phyloP scores from a whole-genome alignment of 352 stramenopile genomes.

The Achlya hypogyna region DNA sequence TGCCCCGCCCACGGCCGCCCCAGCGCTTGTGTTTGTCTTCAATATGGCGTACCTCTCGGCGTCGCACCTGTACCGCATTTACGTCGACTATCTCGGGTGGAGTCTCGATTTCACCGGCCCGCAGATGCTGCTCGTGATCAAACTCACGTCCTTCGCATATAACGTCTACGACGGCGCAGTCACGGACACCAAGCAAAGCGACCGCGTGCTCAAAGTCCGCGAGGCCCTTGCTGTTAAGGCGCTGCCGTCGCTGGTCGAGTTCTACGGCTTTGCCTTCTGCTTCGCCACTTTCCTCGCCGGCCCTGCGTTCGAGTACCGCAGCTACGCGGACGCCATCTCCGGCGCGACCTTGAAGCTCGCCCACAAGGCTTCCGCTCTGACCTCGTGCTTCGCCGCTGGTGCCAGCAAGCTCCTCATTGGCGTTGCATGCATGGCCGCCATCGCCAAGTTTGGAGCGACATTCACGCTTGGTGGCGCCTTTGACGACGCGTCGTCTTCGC shows the following conservation, averaged over 20 bases:
- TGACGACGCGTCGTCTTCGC: constrained; percentile 30
- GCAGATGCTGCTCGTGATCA: constrained; percentile 95
- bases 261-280: constrained; percentile 94
- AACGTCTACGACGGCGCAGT: constrained; percentile 90
- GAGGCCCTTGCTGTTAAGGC: constrained; percentile 48
- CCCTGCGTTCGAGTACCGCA: constrained; percentile 92
- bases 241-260: constrained; percentile 90
- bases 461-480: constrained; percentile 21
- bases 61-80: constrained; percentile 92
- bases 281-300: constrained; percentile 93
- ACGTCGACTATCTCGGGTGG: constrained; percentile 92
- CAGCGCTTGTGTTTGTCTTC: constrained; percentile 85
- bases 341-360: constrained; percentile 39
- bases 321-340: constrained; percentile 78
- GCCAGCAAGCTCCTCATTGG: constrained; percentile 47
- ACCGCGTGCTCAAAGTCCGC: constrained; percentile 23
- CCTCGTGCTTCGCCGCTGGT: constrained; percentile 30
- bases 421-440: constrained; percentile 40
- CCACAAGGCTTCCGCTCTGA: constrained; percentile 24
- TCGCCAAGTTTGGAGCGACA: constrained; percentile 28
- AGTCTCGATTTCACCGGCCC: constrained; percentile 76
- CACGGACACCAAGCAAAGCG: no score
- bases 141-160: constrained; percentile 95
- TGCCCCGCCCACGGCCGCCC: constrained; percentile 35
- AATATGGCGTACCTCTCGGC: constrained; percentile 89